Evolutionary conservation across 352 stramenopile genomes (phyloP), one percentile per base, ranked within the genome.

Genomic region (Globisporangium splendens): DNA sequence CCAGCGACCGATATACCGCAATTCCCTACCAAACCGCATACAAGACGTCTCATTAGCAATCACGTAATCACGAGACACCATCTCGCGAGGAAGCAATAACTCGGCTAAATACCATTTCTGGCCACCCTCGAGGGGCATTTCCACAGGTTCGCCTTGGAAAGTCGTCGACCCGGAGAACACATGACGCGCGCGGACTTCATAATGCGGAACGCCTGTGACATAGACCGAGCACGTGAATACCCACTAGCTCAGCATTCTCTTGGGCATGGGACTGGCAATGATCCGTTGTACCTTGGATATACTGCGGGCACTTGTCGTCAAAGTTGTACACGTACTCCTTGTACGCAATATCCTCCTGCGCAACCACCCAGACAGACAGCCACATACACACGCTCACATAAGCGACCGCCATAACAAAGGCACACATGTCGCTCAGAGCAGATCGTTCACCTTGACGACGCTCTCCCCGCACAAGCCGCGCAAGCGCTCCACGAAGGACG

Each of bases 301-400:
- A 92, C 70, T 92, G 83, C 55, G 84, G 84, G 54, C 82, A 92
- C 64, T 92, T 89, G 64, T 90, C 84, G 56, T 94, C 84, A 56
- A 94, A 92, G 65, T 92, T 92, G 77, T 91, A 94, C 24, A 94
- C 82, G 64, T 94, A 94, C 58, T 94, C 84, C 63, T 94, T 94
- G 77, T 85, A 94, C 58, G 83, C 83, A 24, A 94, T 92, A 35
- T 94, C 79, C 59, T 94, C 84, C 78, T 89, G 52, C 14, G 48
- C 22, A 14, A 13, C 21, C 22, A 21, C 28, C 8, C 31, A 11
- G 11, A 15, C 39, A 47, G 14, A 3, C 17, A 31, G 5, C 49
- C 56, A 38, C 35, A 48, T 4, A 33, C 10, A 31, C 10, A 14
- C 17, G 31, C 1, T 28, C 18, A 54, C 15, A 28, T 8, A 46